Conservation (phyloP, 257 asterid genomes). For the Solanum ahanhuiri region DNA sequence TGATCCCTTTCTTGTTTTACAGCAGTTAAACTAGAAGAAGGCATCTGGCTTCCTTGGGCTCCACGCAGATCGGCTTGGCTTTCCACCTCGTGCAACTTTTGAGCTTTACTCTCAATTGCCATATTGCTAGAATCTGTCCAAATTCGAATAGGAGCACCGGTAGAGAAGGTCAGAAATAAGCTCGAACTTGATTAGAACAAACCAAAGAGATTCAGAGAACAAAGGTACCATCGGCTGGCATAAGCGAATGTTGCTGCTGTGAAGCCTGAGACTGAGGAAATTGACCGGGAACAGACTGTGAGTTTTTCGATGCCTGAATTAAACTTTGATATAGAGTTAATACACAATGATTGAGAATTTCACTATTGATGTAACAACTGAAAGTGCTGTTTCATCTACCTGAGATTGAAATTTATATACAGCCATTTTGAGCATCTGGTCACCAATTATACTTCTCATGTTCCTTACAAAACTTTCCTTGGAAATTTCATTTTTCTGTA, state of each 20-base stretch:
- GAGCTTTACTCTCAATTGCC: slow-evolving; percentile 24
- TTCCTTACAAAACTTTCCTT: slow-evolving; percentile 71
- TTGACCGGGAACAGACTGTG: slow-evolving; percentile 36
- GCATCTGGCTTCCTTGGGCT: slow-evolving; percentile 33
- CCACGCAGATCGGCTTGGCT: slow-evolving; percentile 43
- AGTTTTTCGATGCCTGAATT: slow-evolving; percentile 45
- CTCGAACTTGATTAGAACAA: neutral
- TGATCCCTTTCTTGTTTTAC: slow-evolving; percentile 59
- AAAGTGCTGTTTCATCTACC: slow-evolving; percentile 17
- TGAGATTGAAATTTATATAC: slow-evolving; percentile 74
- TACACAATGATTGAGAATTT: neutral
- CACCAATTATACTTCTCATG: slow-evolving; percentile 90
- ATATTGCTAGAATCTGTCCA: slow-evolving; percentile 36
- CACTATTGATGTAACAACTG: neutral
- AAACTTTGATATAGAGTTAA: slow-evolving; percentile 6
- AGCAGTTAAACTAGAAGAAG: slow-evolving; percentile 31
- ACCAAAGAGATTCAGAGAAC: slow-evolving; percentile 8
- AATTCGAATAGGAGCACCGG: slow-evolving; percentile 14
- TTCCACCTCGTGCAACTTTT: slow-evolving; percentile 42
- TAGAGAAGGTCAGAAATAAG: slow-evolving; percentile 14
- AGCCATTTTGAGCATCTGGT: slow-evolving; percentile 89
- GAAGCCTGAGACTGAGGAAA: slow-evolving; percentile 45
- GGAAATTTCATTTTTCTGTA: slow-evolving; percentile 78
- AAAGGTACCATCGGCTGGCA: slow-evolving; percentile 36
- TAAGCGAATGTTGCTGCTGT: slow-evolving; percentile 37